Evolutionary conservation across 2,329 filamentous ascomycete species (phyloP).

Genomic region (Nigrospora osmanthi): DNA sequence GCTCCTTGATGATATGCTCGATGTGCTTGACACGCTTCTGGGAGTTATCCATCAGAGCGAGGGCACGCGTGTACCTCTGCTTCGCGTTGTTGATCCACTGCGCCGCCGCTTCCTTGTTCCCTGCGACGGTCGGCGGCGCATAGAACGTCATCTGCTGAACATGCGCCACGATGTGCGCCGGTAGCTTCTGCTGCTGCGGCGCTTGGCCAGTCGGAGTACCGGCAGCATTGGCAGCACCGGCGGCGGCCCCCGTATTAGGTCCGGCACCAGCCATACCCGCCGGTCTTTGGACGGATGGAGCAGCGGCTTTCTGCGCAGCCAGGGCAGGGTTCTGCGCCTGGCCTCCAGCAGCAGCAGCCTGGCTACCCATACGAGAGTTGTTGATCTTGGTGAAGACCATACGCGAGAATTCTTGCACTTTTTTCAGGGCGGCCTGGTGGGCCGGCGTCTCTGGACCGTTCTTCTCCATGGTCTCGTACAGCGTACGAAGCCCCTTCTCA

Average conservation of each 20-base stretch:
- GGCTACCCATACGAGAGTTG: conserved; percentile 20
- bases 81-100: conserved; percentile 13
- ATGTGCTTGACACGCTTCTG: conserved; percentile 9
- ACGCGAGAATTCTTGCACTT: conserved; percentile 53
- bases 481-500: conserved; percentile 42
- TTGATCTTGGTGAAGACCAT: conserved; percentile 45
- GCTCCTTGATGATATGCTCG: conserved; percentile 16
- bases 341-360: conserved; percentile 13
- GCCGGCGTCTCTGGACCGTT: conserved; percentile 35
- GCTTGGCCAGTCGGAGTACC: conserved; percentile 2
- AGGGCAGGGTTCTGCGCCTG: conserved; percentile 2
- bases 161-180: conserved; percentile 16
- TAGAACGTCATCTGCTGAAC: conserved; percentile 15
- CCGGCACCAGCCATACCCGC: background rate
- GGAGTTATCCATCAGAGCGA: conserved; percentile 17
- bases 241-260: background rate
- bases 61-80: conserved; percentile 12
- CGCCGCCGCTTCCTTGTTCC: conserved; percentile 9
- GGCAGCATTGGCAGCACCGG: background rate
- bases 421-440: conserved; percentile 43
- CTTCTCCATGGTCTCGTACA: conserved; percentile 45
- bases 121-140: background rate
- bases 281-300: background rate
- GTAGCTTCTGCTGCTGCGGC: conserved; percentile 5
- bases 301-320: conserved; percentile 1